Percentiles rank a stretch among this genome's conserved stretches.
These are phyloP conservation scores for Neonectria sp. DNA, from an alignment of 2,329 filamentous ascomycete genomes.

Conservation along the genomic window DNA sequence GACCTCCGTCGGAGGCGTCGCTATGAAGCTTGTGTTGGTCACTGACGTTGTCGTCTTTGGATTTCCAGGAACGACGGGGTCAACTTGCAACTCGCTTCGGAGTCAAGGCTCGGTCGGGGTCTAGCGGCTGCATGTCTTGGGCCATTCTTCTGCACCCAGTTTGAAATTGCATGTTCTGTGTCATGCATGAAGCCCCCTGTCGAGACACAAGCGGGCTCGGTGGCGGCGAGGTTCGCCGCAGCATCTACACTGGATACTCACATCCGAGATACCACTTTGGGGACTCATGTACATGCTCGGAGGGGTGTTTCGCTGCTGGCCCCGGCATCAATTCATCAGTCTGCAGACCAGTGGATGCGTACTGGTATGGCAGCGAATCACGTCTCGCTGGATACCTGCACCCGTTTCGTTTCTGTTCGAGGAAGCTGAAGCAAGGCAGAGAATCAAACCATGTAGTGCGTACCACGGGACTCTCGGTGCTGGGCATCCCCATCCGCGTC, in stretches of 20 bases:
- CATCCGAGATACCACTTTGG: constrained; percentile 23
- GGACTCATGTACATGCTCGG: constrained; percentile 1
- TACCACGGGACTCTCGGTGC: constrained; percentile 2
- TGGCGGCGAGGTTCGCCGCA: constrained; percentile 17
- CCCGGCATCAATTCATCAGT: constrained; percentile 22
- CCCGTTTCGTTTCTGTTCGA: constrained; percentile 10
- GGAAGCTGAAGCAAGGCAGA: constrained; percentile 10
- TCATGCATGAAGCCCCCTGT: constrained; percentile 21
- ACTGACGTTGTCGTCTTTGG: constrained; percentile 1
- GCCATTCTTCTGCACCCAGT: constrained; percentile 18
- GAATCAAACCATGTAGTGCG: constrained; percentile 14
- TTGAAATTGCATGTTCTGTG: constrained; percentile 16
- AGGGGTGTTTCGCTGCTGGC: constrained; percentile 1
- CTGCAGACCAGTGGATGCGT: constrained; percentile 19
- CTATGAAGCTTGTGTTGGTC: not conserved
- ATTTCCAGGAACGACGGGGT: constrained; percentile 20
- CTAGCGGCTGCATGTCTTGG: constrained; percentile 26
- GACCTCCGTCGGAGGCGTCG: constrained; percentile 13
- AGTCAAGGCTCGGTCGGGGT: not conserved
- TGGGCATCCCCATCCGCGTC: constrained; percentile 11
- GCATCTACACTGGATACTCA: constrained; percentile 27
- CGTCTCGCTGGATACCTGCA: not conserved
- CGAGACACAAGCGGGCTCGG: constrained; percentile 15
- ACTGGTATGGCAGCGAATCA: constrained; percentile 2
- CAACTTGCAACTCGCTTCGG: constrained; percentile 19